Evolutionary conservation across 2,329 filamentous ascomycete species (phyloP).

Genomic region (Fusarium sp.): DNA sequence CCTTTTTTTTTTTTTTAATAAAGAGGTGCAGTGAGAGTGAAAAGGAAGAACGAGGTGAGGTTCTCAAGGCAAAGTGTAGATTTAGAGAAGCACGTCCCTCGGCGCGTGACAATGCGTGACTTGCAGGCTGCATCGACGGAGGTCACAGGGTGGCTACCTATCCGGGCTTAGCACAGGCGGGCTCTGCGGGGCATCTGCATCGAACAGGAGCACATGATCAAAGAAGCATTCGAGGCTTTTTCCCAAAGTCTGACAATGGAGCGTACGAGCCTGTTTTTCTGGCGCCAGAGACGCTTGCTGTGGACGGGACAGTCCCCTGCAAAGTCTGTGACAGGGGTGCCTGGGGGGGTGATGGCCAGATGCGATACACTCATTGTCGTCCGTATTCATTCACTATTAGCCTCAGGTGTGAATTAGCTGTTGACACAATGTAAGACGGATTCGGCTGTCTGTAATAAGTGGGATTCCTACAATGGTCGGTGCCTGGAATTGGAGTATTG

Average conservation of each 20-base stretch:
- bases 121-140: conserved; percentile 31
- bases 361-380: not conserved
- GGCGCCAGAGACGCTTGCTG: conserved; percentile 2
- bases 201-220: conserved; percentile 40
- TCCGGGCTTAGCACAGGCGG: conserved; percentile 28
- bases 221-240: conserved; percentile 32
- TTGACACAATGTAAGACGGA: not conserved
- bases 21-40: not conserved
- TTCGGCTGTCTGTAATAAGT: not conserved
- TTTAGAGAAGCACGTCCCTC: conserved; percentile 35
- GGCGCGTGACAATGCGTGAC: conserved; percentile 43
- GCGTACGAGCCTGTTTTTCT: conserved; percentile 1
- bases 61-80: conserved; percentile 13
- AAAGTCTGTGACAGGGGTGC: not conserved
- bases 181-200: conserved; percentile 27
- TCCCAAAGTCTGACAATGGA: conserved; percentile 29
- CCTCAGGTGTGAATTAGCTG: not conserved
- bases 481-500: not conserved
- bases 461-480: not conserved
- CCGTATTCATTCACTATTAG: not conserved
- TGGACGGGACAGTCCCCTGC: not conserved
- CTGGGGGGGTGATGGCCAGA: not conserved
- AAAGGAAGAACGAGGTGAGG: not conserved
- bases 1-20: not conserved
- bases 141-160: conserved; percentile 35